These are phyloP conservation scores for Phytophthora palmivora DNA, from an alignment of 352 stramenopile species.

Conservation along the genomic window DNA sequence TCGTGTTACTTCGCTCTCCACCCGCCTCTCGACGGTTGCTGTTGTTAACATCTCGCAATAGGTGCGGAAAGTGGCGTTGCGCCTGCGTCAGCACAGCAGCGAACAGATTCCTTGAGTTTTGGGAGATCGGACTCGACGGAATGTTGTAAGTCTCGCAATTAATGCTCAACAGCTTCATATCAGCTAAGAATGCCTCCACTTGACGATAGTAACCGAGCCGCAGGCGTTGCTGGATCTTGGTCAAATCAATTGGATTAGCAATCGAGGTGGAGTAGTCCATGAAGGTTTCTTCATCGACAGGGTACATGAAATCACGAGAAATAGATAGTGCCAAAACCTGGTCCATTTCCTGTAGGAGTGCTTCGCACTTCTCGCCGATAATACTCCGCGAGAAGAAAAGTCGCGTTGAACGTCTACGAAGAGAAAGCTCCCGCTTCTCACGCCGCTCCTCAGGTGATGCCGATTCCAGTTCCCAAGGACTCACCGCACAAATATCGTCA, in stretches of 20 bases:
- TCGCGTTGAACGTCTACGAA: conserved; percentile 39
- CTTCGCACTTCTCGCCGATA: conserved; percentile 49
- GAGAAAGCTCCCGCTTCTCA: conserved; percentile 54
- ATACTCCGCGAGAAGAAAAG: conserved; percentile 65
- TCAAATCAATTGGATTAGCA: conserved; percentile 87
- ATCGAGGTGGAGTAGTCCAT: conserved; percentile 85
- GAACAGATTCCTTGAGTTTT: conserved; percentile 81
- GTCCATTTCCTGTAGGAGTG: conserved; percentile 62
- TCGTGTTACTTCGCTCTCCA: conserved; percentile 21
- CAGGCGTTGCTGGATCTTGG: conserved; percentile 76
- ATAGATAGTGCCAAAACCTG: conserved; percentile 75
- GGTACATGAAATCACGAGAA: conserved; percentile 81
- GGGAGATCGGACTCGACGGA: conserved; percentile 75
- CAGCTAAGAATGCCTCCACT: conserved; percentile 80
- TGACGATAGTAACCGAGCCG: conserved; percentile 82
- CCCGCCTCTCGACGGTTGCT: conserved; percentile 31
- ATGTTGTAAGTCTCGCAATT: conserved; percentile 92
- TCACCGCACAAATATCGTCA: conserved; percentile 70
- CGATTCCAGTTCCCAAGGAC: conserved; percentile 84
- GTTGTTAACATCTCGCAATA: conserved; percentile 35
- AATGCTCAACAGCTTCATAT: conserved; percentile 71
- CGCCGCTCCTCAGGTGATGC: conserved; percentile 35
- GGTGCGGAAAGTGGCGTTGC: conserved; percentile 68
- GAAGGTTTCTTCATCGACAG: conserved; percentile 75
- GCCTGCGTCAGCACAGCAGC: conserved; percentile 62